phyloP scores from a whole-genome alignment of 352 stramenopile species.

The Globisporangium cystogenes region DNA sequence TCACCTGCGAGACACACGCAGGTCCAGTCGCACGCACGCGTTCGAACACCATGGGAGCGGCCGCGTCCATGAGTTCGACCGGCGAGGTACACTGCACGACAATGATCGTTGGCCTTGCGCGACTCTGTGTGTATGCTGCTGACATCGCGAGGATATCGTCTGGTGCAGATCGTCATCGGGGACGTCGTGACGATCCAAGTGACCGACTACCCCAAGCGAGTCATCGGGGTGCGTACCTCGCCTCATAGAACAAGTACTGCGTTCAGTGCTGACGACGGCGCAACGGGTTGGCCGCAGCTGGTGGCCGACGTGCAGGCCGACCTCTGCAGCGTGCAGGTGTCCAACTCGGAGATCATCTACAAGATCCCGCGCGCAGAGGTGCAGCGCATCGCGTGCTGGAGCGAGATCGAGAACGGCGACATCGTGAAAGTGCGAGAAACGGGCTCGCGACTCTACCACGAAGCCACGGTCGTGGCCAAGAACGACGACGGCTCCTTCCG shows the following conservation, averaged over 20 bases:
- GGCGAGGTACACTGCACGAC: conserved; percentile 23
- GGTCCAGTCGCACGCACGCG: not conserved
- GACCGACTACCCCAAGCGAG: conserved; percentile 36
- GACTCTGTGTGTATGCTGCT: not conserved
- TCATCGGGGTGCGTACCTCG: conserved; percentile 39
- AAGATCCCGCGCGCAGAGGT: conserved; percentile 32
- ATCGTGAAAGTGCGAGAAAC: conserved; percentile 64
- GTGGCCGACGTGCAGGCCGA: conserved; percentile 40
- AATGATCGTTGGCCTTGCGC: too few relatives aligned
- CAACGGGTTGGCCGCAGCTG: conserved; percentile 20
- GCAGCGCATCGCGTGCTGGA: conserved; percentile 55
- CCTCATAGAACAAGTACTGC: too few relatives aligned
- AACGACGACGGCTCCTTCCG: conserved; percentile 56
- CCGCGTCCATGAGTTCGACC: conserved; percentile 23
- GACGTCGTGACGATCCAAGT: conserved; percentile 56
- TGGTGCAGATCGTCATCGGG: conserved; percentile 41
- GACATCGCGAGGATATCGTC: not conserved
- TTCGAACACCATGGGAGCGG: conserved; percentile 23
- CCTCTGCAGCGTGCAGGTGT: conserved; percentile 50
- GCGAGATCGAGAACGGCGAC: conserved; percentile 58
- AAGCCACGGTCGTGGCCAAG: conserved; percentile 40
- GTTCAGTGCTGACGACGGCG: too few relatives aligned
- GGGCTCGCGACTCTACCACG: conserved; percentile 51
- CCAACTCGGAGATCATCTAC: conserved; percentile 35
- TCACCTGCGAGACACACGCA: not conserved